A percentile compares a stretch with the other conserved stretches of the same genome.
Evolutionary conservation across 345 rosid species (phyloP).

Genomic region (Conringia planisiliqua): DNA sequence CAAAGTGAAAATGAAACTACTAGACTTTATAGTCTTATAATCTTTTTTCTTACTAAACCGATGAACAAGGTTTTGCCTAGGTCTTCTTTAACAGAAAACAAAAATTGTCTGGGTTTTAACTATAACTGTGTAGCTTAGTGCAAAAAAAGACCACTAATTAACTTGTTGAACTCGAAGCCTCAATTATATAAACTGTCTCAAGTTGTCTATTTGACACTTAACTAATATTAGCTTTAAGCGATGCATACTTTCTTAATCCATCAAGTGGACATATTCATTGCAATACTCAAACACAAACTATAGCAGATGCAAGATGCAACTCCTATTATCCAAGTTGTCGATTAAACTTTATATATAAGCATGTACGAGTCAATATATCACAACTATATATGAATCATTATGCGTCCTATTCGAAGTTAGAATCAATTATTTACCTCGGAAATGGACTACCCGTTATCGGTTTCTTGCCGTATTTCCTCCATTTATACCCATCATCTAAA

Average conservation of each 20-base stretch:
- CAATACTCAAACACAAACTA: not conserved
- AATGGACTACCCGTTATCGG: constrained; percentile 35
- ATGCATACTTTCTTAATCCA: constrained; percentile 10
- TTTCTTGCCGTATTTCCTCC: constrained; percentile 55
- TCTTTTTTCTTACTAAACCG: not conserved
- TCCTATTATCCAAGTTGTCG: not conserved
- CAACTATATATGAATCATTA: not conserved
- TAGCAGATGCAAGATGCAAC: constrained; percentile 20
- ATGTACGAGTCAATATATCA: not conserved
- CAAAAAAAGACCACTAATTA: not conserved
- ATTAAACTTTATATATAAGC: not conserved
- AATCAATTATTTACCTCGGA: constrained; percentile 39
- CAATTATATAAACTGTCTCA: constrained; percentile 4
- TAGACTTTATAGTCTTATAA: not conserved
- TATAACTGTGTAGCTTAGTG: not conserved
- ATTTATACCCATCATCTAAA: constrained; percentile 34
- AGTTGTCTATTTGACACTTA: constrained; percentile 23
- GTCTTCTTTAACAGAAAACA: too few species aligned
- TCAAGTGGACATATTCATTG: constrained; percentile 19
- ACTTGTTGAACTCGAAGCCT: not conserved
- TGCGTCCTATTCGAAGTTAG: not conserved
- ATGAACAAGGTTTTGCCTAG: constrained; percentile 10
- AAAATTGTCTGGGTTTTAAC: too few species aligned
- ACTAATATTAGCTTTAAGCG: not conserved
- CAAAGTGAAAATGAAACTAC: not conserved